A percentile compares a stretch with the other conserved stretches of the same genome.
phyloP scores from a whole-genome alignment of 1,284 basidiomycete genomes.

The Austropuccinia psidii region DNA sequence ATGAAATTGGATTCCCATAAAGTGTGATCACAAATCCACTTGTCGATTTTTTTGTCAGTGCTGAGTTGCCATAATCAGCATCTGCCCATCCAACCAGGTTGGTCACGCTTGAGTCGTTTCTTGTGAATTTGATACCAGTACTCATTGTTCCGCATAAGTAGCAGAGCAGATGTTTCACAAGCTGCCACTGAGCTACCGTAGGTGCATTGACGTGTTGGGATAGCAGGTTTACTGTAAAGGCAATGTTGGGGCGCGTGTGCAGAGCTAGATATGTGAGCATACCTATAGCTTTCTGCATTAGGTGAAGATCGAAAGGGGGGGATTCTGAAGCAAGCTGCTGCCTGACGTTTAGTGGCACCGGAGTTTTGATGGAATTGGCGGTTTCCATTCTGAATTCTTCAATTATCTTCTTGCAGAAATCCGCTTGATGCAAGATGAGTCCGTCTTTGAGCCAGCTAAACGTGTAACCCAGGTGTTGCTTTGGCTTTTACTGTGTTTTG shows the following conservation, averaged over 20 bases:
- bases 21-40: neutral
- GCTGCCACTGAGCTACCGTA: neutral
- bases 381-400: neutral
- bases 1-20: conserved; percentile 9
- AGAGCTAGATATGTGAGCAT: neutral
- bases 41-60: neutral
- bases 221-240: neutral
- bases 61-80: neutral
- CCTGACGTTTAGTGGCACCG: neutral
- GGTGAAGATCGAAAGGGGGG: neutral
- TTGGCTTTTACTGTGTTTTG: neutral
- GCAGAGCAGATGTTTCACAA: neutral
- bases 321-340: neutral
- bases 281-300: neutral
- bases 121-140: neutral
- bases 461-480: neutral
- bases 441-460: neutral
- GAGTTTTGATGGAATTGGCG: neutral
- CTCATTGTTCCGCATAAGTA: neutral
- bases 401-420: neutral
- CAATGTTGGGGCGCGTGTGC: neutral
- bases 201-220: neutral
- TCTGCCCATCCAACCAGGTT: conserved; percentile 3
- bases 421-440: neutral
- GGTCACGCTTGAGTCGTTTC: neutral